Evolutionary conservation across 2,329 filamentous ascomycete species (phyloP).

Genomic region (Microcera coccophila): DNA sequence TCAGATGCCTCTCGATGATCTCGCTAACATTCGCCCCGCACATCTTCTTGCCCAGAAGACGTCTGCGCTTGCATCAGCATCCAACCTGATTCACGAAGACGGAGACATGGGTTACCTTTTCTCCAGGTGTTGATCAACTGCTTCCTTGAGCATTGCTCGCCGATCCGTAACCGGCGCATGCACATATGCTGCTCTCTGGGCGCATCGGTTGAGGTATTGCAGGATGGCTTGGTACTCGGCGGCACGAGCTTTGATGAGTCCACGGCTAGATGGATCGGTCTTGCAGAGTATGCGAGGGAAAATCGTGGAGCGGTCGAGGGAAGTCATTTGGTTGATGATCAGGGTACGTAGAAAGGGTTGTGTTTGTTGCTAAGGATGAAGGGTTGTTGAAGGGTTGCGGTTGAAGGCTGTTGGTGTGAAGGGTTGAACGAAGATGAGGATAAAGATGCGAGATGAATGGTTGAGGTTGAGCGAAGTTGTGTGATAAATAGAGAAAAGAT

Average conservation of each 20-base stretch:
- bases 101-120: too few species aligned
- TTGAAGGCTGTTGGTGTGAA: background rate
- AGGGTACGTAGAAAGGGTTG: too few species aligned
- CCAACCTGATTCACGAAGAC: too few species aligned
- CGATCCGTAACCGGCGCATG: constrained; percentile 1
- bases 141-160: constrained; percentile 8
- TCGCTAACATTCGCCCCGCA: constrained; percentile 10
- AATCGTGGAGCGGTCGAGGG: background rate
- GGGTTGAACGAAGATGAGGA: background rate
- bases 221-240: constrained; percentile 27
- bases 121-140: constrained; percentile 6
- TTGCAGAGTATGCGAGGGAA: background rate
- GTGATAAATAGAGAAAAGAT: too few species aligned
- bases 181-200: constrained; percentile 12
- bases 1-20: constrained; percentile 21
- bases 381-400: background rate
- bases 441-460: background rate
- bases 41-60: constrained; percentile 4
- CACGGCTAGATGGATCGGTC: constrained; percentile 3
- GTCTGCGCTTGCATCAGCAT: constrained; percentile 7
- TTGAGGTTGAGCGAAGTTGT: too few species aligned
- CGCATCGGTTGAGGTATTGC: constrained; percentile 20
- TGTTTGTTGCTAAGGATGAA: too few species aligned
- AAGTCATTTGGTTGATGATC: too few species aligned
- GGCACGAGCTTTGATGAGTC: constrained; percentile 6